Evolutionary conservation across 2,329 filamentous ascomycete genomes (phyloP).

Genomic region (Hypoxylon sp.): DNA sequence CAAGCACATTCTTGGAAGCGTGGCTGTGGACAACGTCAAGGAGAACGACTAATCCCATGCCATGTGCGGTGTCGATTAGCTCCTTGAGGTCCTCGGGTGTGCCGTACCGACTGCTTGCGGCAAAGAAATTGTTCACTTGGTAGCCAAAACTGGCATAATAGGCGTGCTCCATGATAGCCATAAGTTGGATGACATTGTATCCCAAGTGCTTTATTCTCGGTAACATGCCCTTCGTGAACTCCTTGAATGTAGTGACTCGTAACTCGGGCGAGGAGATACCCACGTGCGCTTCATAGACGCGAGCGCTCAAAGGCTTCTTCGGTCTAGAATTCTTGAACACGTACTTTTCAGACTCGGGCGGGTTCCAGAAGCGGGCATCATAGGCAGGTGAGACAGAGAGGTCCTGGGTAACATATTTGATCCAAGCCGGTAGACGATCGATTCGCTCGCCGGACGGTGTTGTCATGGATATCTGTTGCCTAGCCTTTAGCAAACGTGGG

Average conservation of each 20-base stretch:
- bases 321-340: slow-evolving; percentile 87
- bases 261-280: slow-evolving; percentile 95
- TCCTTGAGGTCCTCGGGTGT: slow-evolving; percentile 96
- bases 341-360: slow-evolving; percentile 81
- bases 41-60: slow-evolving; percentile 89
- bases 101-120: slow-evolving; percentile 95
- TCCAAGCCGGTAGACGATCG: slow-evolving; percentile 95
- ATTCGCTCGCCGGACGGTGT: slow-evolving; percentile 83
- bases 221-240: slow-evolving; percentile 93
- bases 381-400: slow-evolving; percentile 90
- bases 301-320: slow-evolving; percentile 85
- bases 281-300: slow-evolving; percentile 98
- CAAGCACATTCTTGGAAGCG: slow-evolving; percentile 96
- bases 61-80: slow-evolving; percentile 93
- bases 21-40: slow-evolving; percentile 98
- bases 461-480: slow-evolving; percentile 81
- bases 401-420: slow-evolving; percentile 96
- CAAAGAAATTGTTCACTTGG: slow-evolving; percentile 99
- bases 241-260: slow-evolving; percentile 93
- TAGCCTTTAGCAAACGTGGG: slow-evolving; percentile 20
- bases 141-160: slow-evolving; percentile 99
- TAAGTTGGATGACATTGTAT: slow-evolving; percentile 98
- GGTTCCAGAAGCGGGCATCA: slow-evolving; percentile 98
- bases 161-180: slow-evolving; percentile 99
- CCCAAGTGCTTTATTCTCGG: slow-evolving; percentile 90